phyloP scores from a whole-genome alignment of 2,329 filamentous ascomycete genomes.

The Beauveria pseudobassiana region DNA sequence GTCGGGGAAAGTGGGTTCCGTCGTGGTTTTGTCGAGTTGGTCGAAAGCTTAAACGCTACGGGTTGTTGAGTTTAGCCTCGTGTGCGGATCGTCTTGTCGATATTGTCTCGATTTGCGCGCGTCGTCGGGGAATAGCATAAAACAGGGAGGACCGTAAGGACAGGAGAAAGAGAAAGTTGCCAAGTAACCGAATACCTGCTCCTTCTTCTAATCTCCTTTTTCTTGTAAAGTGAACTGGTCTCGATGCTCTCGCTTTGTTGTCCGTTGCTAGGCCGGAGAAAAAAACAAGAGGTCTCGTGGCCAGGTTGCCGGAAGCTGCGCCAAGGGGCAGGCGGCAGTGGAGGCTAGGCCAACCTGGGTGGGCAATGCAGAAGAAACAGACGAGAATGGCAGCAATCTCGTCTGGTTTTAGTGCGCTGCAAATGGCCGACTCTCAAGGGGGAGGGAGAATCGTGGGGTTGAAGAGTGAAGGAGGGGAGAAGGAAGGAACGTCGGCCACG shows the following conservation, averaged over 20 bases:
- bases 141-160: not conserved
- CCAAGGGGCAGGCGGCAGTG: not conserved
- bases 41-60: not conserved
- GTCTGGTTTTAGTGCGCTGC: not conserved
- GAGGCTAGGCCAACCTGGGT: not conserved
- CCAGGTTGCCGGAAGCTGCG: not conserved
- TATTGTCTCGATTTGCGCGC: not conserved
- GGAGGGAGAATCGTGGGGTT: not conserved
- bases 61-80: not conserved
- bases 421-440: not conserved
- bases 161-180: not conserved
- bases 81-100: not conserved
- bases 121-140: not conserved
- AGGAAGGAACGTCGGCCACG: not conserved
- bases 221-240: not conserved
- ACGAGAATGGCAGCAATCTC: not conserved
- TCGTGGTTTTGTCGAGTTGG: not conserved
- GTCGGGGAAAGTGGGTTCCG: not conserved
- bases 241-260: not conserved
- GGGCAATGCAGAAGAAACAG: not conserved
- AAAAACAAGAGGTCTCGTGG: slow-evolving; percentile 10
- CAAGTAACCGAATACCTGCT: slow-evolving; percentile 9
- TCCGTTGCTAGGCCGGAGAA: not conserved
- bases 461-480: not conserved
- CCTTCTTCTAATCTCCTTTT: not conserved